These are phyloP conservation scores for Obelidium mucronatum DNA, from an alignment of 192 early-diverging fungal species.

Conservation along the genomic window DNA sequence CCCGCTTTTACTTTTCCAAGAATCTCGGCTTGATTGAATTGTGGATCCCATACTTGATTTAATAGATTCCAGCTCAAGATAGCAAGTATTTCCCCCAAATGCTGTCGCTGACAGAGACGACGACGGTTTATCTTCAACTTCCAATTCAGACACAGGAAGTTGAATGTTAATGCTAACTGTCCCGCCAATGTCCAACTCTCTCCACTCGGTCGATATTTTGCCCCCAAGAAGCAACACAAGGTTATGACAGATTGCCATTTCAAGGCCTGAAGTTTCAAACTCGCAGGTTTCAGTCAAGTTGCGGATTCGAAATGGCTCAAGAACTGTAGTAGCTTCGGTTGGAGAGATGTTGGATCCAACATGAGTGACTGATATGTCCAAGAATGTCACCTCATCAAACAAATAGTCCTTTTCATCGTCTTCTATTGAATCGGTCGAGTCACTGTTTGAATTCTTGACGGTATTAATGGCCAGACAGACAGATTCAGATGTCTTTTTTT, in stretches of 20 bases:
- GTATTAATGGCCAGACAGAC: background rate
- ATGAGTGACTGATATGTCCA: background rate
- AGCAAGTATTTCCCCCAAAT: no score
- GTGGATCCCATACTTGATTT: background rate
- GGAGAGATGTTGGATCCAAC: background rate
- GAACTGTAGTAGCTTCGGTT: background rate
- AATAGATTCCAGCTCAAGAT: background rate
- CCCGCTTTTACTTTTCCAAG: background rate
- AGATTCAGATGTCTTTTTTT: background rate
- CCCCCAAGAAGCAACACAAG: background rate
- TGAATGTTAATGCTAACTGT: background rate
- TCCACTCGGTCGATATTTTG: background rate
- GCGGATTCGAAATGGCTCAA: background rate
- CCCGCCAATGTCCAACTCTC: background rate
- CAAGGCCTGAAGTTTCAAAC: background rate
- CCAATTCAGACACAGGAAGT: background rate
- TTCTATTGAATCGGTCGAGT: background rate
- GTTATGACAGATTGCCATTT: background rate
- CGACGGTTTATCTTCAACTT: background rate
- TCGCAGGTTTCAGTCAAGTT: no score
- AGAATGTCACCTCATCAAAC: background rate
- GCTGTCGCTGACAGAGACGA: no score
- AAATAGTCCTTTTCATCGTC: background rate
- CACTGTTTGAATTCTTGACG: background rate
- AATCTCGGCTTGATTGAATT: background rate